Base-by-base conservation (phyloP, 2,329 filamentous ascomycete genomes). In the Colletotrichum eleusines region DNA sequence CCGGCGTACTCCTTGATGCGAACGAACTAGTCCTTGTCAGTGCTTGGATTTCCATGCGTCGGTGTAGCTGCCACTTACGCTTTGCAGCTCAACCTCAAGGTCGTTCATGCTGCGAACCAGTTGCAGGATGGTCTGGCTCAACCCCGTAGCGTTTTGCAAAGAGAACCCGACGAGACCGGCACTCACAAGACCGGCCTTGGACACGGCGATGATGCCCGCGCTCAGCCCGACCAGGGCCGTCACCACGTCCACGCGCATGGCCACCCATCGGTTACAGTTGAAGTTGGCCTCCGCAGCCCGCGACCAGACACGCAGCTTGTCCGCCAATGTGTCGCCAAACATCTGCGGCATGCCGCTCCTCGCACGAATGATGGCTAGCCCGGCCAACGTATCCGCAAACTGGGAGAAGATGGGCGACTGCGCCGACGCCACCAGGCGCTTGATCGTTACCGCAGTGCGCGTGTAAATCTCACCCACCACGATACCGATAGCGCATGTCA, bases 201-300 rank as follows among this genome's bases (percentile, higher is more conserved):
- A 82, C 8, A 87, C 81, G 7, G 87, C 87, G 60, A 89, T 87
- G 55, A 83, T 80, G 11, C 87, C 87, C 0, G 87, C 87, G 12
- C 80, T 80, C 1, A 87, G 80, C 16, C 84, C 83, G 14, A 88
- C 85, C 1, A 87, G 76, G 0, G 86, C 85, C 1, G 86, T 87
- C 63, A 86, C 83, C 73, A 88, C 82, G 71, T 89, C 87, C 5
- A 87, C 81, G 6, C 87, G 84, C 48, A 89, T 81, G 1, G 84
- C 82, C 3, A 89, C 84, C 87, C 87, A 89, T 9, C 87, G 84
- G 74, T 89, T 89, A 71, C 84, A 84, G 76, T 88, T 88, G 72
- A 83, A 88, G 57, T 83, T 84, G 1, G 86, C 80, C 74, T 88
- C 86, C 0, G 81, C 78, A 0, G 85, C 80, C 7, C 82, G 81